Evolutionary conservation across 805 yeast genomes (phyloP).

Genomic region (Tetrapisispora nanseiensis): DNA sequence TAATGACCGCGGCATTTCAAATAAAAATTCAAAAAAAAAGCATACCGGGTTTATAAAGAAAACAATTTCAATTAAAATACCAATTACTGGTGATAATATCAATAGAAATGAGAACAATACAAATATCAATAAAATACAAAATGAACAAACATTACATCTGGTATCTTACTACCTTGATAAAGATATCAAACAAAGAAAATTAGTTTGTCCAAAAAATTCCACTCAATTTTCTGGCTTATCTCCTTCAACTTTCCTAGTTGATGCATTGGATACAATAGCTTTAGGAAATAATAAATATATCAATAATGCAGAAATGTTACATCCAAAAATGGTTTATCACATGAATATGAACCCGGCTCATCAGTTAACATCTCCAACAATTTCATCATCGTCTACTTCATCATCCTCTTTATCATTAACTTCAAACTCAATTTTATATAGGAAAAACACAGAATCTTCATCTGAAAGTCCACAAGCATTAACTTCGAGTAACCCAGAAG

Average conservation of each 20-base stretch:
- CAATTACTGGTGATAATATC: slow-evolving; percentile 9
- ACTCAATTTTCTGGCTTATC: slow-evolving; percentile 39
- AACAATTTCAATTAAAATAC: slow-evolving; percentile 59
- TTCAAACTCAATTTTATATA: not conserved
- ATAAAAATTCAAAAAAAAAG: slow-evolving; percentile 9
- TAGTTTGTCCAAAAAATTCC: slow-evolving; percentile 49
- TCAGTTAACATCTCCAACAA: not conserved
- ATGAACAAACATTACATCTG: slow-evolving; percentile 37
- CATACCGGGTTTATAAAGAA: slow-evolving; percentile 65
- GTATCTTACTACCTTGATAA: slow-evolving; percentile 70
- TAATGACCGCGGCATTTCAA: slow-evolving; percentile 1
- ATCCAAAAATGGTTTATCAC: not conserved
- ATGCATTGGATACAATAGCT: slow-evolving; percentile 47
- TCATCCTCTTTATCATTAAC: not conserved
- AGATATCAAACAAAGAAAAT: slow-evolving; percentile 53
- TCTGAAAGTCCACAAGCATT: not conserved
- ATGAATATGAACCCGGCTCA: not conserved
- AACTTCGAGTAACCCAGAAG: not conserved
- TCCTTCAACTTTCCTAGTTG: slow-evolving; percentile 41
- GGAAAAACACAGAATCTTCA: not conserved
- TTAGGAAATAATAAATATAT: slow-evolving; percentile 41
- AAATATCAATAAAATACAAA: not conserved
- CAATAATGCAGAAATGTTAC: not conserved
- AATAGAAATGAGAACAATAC: too few species aligned
- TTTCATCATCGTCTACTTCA: not conserved